Evolutionary conservation across 2,329 filamentous ascomycete genomes (phyloP), one percentile per base, ranked within the genome.

Genomic region (Stagonosporopsis tanaceti): DNA sequence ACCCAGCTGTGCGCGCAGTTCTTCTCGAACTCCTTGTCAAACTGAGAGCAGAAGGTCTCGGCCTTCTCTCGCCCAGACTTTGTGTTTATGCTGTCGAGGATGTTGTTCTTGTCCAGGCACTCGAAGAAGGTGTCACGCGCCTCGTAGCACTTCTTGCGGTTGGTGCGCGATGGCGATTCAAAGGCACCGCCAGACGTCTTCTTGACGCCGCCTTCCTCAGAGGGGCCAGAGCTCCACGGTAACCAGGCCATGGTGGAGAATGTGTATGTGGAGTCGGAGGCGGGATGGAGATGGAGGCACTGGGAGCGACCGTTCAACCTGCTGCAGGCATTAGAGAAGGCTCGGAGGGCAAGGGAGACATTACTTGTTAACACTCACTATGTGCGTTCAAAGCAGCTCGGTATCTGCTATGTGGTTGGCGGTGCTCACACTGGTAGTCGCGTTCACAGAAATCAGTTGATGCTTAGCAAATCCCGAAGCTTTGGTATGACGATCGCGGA

Each of bases 1-100:
- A 96, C 95, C 95, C 95, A 99, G 74, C 93, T 93, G 57, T 83
- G 85, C 17, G 93, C 92, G 77, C 95, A 99, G 74, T 94, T 91
- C 67, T 84, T 84, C 79, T 96, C 92, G 71, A 98, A 96, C 56
- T 82, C 84, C 50, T 77, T 79, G 48, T 87, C 78, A 68, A 91
- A 85, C 46, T 78, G 76, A 34, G 80, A 80, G 71, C 90, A 93
- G 50, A 82, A 81, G 61, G 82, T 83, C 60, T 79, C 78, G 17
- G 74, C 66, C 28, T 72, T 73, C 22, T 73, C 70, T 53, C 81
- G 84, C 55, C 84, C 84, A 59, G 83, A 83, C 64, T 84, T 85
- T 57, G 78, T 74, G 62, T 78, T 80, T 57, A 92, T 81, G 48
- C 86, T 85, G 77, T 99, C 93, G 63, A 97, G 76, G 66, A 99